Conservation (phyloP, 2,329 filamentous ascomycete genomes). For the Geoglossum cookeanum region DNA sequence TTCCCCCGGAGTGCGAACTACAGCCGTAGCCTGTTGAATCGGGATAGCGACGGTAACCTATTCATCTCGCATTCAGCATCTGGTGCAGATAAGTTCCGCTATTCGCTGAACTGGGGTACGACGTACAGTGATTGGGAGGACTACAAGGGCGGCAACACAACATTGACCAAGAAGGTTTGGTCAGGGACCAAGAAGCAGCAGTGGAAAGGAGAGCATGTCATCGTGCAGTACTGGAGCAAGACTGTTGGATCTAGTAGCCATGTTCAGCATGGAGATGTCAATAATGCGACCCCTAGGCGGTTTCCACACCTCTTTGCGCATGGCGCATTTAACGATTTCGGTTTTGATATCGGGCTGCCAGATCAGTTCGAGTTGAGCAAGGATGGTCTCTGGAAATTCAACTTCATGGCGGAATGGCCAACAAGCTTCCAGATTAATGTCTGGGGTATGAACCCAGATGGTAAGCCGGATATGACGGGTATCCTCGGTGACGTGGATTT, state of each 20-base stretch:
- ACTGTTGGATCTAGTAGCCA: conserved; percentile 39
- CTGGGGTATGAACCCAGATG: conserved; percentile 47
- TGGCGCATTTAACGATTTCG: conserved; percentile 43
- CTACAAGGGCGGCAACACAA: conserved; percentile 33
- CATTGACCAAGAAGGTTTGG: conserved; percentile 32
- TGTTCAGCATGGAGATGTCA: conserved; percentile 37
- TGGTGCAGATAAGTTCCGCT: conserved; percentile 43
- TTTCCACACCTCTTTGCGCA: conserved; percentile 45
- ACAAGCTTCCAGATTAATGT: conserved; percentile 41
- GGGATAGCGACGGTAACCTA: conserved; percentile 22
- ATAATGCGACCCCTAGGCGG: conserved; percentile 24
- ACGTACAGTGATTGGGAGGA: conserved; percentile 38
- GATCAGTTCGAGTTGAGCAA: conserved; percentile 31
- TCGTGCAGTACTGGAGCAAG: conserved; percentile 43
- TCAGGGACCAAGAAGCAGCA: conserved; percentile 35
- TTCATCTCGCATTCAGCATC: conserved; percentile 38
- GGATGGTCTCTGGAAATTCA: conserved; percentile 35
- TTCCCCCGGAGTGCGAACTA: conserved; percentile 39
- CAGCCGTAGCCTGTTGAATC: conserved; percentile 11
- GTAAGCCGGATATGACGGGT: conserved; percentile 38
- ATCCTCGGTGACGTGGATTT: conserved; percentile 42
- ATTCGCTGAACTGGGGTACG: conserved; percentile 41
- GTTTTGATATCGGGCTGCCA: conserved; percentile 39
- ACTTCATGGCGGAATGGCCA: conserved; percentile 46
- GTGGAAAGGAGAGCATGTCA: conserved; percentile 43